Base-by-base conservation (phyloP, 768 basidiomycete species). In the Tylopilus subfusipes region DNA sequence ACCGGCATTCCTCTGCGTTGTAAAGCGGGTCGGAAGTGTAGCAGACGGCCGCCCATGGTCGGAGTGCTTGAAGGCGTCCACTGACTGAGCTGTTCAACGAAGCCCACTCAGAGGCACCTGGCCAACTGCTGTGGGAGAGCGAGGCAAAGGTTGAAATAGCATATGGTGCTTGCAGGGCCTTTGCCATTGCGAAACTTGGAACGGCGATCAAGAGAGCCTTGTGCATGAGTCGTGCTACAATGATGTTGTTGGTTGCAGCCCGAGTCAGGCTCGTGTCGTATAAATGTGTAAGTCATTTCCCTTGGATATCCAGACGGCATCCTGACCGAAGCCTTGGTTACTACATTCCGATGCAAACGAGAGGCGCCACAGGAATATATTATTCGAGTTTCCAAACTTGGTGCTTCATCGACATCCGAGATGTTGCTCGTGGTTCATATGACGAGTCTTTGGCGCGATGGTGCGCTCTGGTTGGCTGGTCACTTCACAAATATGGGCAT, bases 1-100 rank as follows among this genome's bases (percentile, higher is more conserved):
- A 52, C 14, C 57, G 60, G 38, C 63, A 65, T 27, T 43, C 25
- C 33, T 57, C 55, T 24, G 11, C 14, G 21, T 62, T 30, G 13
- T 64, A 62, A 36, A 59, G 50, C 2, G 60, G 60, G 42, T 64
- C 63, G 2, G 57, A 55, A 6, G 55, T 53, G 40, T 64, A 64
- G 8, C 63, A 64, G 31, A 55, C 55, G 10, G 60, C 63, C 1
- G 63, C 63, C 63, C 60, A 65, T 1, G 63, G 63, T 18, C 63
- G 55, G 25, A 65, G 55, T 1, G 54, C 29, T 31, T 59, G 53
- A 48, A 65, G 60, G 7, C 49, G 60, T 19, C 63, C 63, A 22
- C 50, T 27, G 13, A 64, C 16, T 2, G 63, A 54, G 24, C 2
- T 24, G 10, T 65, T 65, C 45, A 65, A 47, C 21, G 33, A 19